A percentile compares a stretch with the other conserved stretches of the same genome.
phyloP scores from a whole-genome alignment of 441 rosid species.

The Gossypium trilobum region DNA sequence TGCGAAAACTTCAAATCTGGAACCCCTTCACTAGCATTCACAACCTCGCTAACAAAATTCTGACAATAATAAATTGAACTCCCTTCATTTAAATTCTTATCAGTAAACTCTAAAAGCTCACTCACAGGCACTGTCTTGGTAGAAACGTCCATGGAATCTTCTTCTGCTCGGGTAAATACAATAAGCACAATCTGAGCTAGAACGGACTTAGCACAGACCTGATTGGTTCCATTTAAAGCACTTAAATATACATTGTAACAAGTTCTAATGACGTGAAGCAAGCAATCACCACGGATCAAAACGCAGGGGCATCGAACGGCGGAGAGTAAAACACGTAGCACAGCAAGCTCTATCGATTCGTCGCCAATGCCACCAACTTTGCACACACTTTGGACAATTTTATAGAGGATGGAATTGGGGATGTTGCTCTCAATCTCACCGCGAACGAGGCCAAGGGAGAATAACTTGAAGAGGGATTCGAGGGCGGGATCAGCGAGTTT shows the following conservation, averaged over 20 bases:
- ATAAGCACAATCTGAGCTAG: constrained; percentile 76
- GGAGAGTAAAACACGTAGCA: constrained; percentile 65
- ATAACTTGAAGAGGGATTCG: constrained; percentile 60
- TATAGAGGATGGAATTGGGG: constrained; percentile 24
- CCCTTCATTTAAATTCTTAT: constrained; percentile 83
- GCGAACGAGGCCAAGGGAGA: constrained; percentile 56
- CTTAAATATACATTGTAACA: constrained; percentile 87
- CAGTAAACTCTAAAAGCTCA: constrained; percentile 70
- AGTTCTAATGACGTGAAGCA: constrained; percentile 65
- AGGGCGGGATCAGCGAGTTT: constrained; percentile 87
- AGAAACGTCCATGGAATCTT: constrained; percentile 45
- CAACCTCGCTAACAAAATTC: constrained; percentile 61
- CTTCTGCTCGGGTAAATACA: constrained; percentile 70
- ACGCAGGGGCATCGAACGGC: constrained; percentile 65
- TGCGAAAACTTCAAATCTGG: constrained; percentile 29
- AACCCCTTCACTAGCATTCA: constrained; percentile 56
- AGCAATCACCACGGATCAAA: constrained; percentile 70
- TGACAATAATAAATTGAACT: constrained; percentile 68
- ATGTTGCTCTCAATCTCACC: constrained; percentile 43
- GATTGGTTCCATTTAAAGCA: constrained; percentile 72
- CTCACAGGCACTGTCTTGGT: constrained; percentile 52
- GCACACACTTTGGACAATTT: constrained; percentile 46
- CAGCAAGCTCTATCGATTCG: constrained; percentile 60
- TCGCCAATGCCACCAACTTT: constrained; percentile 62
- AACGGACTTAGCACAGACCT: constrained; percentile 95